Evolutionary conservation across 768 basidiomycete genomes (phyloP).

Genomic region (Kwoniella mangroviensis): DNA sequence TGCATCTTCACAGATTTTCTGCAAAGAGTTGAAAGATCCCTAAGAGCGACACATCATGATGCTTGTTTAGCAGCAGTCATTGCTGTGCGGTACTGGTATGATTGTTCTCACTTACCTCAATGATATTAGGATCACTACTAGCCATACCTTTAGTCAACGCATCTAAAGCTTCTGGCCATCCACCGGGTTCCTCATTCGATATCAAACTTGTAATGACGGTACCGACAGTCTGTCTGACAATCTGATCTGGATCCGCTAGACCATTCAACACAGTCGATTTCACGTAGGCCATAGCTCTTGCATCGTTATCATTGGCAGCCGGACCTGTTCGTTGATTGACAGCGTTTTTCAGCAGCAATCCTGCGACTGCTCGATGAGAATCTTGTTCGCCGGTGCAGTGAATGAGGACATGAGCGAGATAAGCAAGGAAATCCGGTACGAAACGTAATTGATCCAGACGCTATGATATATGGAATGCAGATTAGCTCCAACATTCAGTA

Average conservation of each 20-base stretch:
- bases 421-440: constrained; percentile 91
- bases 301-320: constrained; percentile 65
- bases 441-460: constrained; percentile 64
- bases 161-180: constrained; percentile 93
- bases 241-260: constrained; percentile 73
- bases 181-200: constrained; percentile 81
- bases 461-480: constrained; percentile 34
- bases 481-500: background rate
- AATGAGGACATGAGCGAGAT: constrained; percentile 91
- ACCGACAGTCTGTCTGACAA: constrained; percentile 92
- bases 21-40: constrained; percentile 92
- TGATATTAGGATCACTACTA: constrained; percentile 71
- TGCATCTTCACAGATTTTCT: constrained; percentile 96
- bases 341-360: constrained; percentile 93
- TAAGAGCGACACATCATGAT: constrained; percentile 42
- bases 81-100: background rate
- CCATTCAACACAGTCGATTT: constrained; percentile 54
- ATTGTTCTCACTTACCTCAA: constrained; percentile 71
- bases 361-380: constrained; percentile 91
- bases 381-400: constrained; percentile 81
- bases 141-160: constrained; percentile 81
- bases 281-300: constrained; percentile 61
- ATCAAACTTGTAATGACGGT: constrained; percentile 91
- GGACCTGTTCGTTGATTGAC: constrained; percentile 76
- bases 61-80: background rate